Evolutionary conservation across 768 basidiomycete genomes (phyloP).

Genomic region (Fomitopsis serialis): DNA sequence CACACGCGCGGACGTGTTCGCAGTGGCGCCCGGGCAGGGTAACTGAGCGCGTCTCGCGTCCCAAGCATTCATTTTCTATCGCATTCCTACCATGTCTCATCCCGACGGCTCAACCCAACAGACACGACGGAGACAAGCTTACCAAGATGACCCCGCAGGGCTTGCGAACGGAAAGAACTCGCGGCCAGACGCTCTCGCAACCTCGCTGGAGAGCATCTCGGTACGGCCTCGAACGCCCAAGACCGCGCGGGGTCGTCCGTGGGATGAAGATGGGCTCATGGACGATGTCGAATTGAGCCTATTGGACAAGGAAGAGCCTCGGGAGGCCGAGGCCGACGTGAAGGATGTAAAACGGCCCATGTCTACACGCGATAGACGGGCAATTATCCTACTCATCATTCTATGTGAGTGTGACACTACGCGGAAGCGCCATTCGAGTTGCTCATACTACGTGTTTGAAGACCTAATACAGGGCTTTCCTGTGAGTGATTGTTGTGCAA

Average conservation of each 20-base stretch:
- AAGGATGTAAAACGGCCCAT: constrained; percentile 41
- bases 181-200: constrained; percentile 18
- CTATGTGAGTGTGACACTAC: constrained; percentile 59
- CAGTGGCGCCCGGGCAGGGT: too few relatives aligned
- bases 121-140: not conserved
- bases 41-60: not conserved
- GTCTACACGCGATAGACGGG: constrained; percentile 73
- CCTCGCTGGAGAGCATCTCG: constrained; percentile 24
- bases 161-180: constrained; percentile 5
- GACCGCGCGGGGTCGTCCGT: constrained; percentile 13
- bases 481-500: constrained; percentile 11
- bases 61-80: not conserved
- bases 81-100: not conserved
- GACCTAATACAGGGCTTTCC: constrained; percentile 50
- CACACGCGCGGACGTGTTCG: too few relatives aligned
- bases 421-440: constrained; percentile 15
- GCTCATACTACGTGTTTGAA: constrained; percentile 21
- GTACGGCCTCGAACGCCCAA: constrained; percentile 23
- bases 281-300: constrained; percentile 62
- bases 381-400: constrained; percentile 79
- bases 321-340: constrained; percentile 29
- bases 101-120: not conserved
- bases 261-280: constrained; percentile 11
- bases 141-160: not conserved
- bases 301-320: constrained; percentile 51